These are phyloP conservation scores for Hypseocharis bilobata DNA, from an alignment of 441 rosid species.

Conservation along the genomic window DNA sequence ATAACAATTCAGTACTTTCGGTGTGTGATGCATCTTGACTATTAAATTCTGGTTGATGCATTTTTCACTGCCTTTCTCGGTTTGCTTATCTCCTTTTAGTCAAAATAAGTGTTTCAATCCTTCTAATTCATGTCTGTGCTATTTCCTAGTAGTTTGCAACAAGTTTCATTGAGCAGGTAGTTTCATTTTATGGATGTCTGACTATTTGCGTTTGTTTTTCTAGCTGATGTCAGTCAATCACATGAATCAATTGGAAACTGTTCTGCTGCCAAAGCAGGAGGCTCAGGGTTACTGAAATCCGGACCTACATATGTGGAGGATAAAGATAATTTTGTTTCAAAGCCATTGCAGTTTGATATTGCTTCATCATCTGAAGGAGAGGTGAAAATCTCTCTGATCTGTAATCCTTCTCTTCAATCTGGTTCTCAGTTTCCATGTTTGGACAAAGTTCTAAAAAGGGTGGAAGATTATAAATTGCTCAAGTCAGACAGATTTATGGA, in stretches of 20 bases:
- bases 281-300: not conserved
- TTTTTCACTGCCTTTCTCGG: too few relatives aligned
- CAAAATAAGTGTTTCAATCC: too few relatives aligned
- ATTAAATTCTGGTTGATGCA: too few relatives aligned
- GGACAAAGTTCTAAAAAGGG: conserved; percentile 50
- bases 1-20: too few relatives aligned
- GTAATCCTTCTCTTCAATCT: conserved; percentile 41
- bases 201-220: not conserved
- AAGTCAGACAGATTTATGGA: conserved; percentile 56
- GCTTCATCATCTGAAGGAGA: conserved; percentile 70
- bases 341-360: conserved; percentile 29
- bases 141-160: too few relatives aligned
- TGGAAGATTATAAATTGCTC: conserved; percentile 71
- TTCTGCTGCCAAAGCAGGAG: not conserved
- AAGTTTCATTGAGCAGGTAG: too few relatives aligned
- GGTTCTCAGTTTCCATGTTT: conserved; percentile 47
- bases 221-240: not conserved
- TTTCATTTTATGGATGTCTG: too few relatives aligned
- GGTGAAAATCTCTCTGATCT: conserved; percentile 65
- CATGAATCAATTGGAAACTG: not conserved
- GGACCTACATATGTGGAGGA: not conserved
- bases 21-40: too few relatives aligned
- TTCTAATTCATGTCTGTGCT: too few relatives aligned
- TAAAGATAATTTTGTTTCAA: not conserved
- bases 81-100: too few relatives aligned